Evolutionary conservation across 163 green algal species (phyloP), one percentile per base, ranked within the genome.

Genomic region (Volvox carteri): DNA sequence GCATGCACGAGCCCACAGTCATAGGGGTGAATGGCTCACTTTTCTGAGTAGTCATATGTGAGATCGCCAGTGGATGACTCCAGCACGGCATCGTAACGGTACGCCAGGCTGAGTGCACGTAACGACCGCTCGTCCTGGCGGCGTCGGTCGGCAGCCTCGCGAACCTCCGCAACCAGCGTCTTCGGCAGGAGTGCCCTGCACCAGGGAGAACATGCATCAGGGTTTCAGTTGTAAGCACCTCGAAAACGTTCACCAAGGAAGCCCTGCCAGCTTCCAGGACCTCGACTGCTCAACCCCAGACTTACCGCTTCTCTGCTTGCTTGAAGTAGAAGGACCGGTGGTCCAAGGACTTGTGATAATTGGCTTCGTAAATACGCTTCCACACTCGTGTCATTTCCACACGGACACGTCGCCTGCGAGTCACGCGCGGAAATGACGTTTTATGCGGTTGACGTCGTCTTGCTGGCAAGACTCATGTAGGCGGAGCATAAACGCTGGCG

Each of bases 251-350:
- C n/a, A n/a, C n/a, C n/a, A n/a, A n/a, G n/a, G n/a, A n/a, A n/a
- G n/a, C n/a, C n/a, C n/a, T n/a, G n/a, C n/a, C n/a, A n/a, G n/a
- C n/a, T n/a, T n/a, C n/a, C n/a, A n/a, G n/a, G n/a, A n/a, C n/a
- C n/a, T n/a, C n/a, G n/a, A n/a, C n/a, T n/a, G n/a, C n/a, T n/a
- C n/a, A n/a, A n/a, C 37, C 7, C 62, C 62, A 73, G 16, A 33
- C 62, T 4, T 44, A 88, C 83, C 68, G 33, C 68, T 88, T 88
- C 83, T 88, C 83, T 23, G 88, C 89, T 93, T 99, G 98, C 94
- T 99, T 99, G 96, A 99, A 99, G 95, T 99, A 99, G 94, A 99
- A 99, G 90, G 92, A 97, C 84, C 97, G 96, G 94, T 99, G 98
- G 94, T 99, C 98, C 74, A 99, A 95, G 11, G 92, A 97, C 93